Evolutionary conservation across 2,329 filamentous ascomycete genomes (phyloP), one percentile per base, ranked within the genome.

Genomic region (Diaporthe australafricana): DNA sequence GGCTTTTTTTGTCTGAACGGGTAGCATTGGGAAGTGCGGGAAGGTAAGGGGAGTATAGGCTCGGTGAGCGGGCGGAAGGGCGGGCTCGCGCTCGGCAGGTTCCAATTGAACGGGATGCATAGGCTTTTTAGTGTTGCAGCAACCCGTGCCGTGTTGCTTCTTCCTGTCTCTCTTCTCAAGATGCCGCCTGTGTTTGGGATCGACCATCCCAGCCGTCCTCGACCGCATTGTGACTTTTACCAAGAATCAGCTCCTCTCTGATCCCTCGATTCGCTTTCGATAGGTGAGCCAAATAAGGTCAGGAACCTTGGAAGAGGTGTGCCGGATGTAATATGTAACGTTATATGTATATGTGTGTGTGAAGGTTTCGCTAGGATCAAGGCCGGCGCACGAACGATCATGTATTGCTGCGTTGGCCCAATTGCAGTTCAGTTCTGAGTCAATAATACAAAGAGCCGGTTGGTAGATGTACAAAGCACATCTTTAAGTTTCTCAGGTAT

Each of bases 351-450:
- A 5, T 9, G n/a, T 38, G 32, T 17, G 55, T 6, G 35, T 17
- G 20, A 63, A 63, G 60, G 60, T 35, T 63, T 38, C 60, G 42
- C 60, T 27, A 42, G 60, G 60, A 63, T 25, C 60, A 63, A 48
- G 60, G 60, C 60, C 60, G 57, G 52, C 30, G 52, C 53, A 56
- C 53, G 30, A 63, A 63, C 42, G 60, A 63, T 63, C 57, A 47
- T 63, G 42, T 20, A 48, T 48, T 63, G 57, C 42, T 63, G 57
- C 60, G 60, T 42, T 48, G 60, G 60, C 2, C 57, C 57, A 63
- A 63, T 48, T 35, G n/a, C 7, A 63, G 22, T 22, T 42, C 11
- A 11, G 27, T 5, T 11, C 42, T 17, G 20, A 14, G 17, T 35
- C 27, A 20, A 63, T 27, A 48, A 48, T 47, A 40, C 57, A 27